These are phyloP conservation scores for Cyberlindnera nakhonratchasimensis DNA, from an alignment of 805 yeast genomes.

Conservation along the genomic window DNA sequence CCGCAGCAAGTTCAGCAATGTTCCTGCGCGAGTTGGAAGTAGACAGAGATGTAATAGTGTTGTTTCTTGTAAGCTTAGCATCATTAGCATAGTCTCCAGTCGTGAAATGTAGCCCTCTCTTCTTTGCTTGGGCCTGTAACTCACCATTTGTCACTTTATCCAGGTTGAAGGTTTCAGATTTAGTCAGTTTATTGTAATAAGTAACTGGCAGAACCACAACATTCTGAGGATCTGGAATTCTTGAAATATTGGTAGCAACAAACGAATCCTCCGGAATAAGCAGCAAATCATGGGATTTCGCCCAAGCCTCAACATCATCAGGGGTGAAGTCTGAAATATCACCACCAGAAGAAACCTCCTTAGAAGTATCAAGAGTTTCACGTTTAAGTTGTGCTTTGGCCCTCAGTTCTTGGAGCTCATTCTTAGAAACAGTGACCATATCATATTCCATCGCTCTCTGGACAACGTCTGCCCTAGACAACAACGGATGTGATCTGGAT, in stretches of 20 bases:
- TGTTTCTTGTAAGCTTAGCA: slow-evolving; percentile 17
- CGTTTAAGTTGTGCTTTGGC: slow-evolving; percentile 20
- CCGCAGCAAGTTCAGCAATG: slow-evolving; percentile 29
- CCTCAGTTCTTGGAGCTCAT: slow-evolving; percentile 32
- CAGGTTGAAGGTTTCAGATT: slow-evolving; percentile 40
- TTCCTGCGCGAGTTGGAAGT: slow-evolving; percentile 26
- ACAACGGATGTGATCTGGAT: slow-evolving; percentile 8
- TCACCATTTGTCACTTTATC: slow-evolving; percentile 45
- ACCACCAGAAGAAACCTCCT: no score
- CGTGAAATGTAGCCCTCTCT: slow-evolving; percentile 43
- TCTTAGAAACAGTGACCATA: slow-evolving; percentile 33
- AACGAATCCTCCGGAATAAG: slow-evolving; percentile 58
- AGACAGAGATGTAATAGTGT: slow-evolving; percentile 23
- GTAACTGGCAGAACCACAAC: slow-evolving; percentile 63
- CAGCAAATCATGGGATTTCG: slow-evolving; percentile 45
- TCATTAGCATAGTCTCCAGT: slow-evolving; percentile 12
- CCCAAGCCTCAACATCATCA: slow-evolving; percentile 28
- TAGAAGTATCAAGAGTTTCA: slow-evolving; percentile 2
- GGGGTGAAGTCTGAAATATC: slow-evolving; percentile 3
- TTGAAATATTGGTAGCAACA: slow-evolving; percentile 58
- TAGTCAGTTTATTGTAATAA: slow-evolving; percentile 56
- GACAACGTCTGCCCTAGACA: slow-evolving; percentile 17
- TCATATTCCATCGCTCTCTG: slow-evolving; percentile 32
- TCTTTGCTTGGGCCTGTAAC: slow-evolving; percentile 43
- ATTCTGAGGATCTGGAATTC: slow-evolving; percentile 49